Percentiles rank a stretch among this genome's conserved stretches.
Conservation (phyloP, 106 monocot genomes). For the Phalaenopsis aphrodite region DNA sequence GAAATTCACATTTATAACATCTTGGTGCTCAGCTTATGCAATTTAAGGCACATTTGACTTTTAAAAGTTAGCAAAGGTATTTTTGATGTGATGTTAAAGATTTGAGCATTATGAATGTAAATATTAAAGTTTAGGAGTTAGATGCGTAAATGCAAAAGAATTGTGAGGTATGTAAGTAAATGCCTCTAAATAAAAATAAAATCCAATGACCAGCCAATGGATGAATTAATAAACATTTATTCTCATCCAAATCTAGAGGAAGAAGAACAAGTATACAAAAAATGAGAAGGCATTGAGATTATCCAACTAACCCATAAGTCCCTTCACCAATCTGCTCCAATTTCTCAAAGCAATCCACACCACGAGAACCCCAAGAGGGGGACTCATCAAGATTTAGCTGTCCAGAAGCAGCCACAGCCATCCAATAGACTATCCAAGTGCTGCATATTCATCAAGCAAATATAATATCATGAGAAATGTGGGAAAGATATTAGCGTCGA, state of each 20-base stretch:
- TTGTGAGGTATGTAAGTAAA: too few relatives aligned
- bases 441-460: neutral
- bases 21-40: too few relatives aligned
- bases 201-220: neutral
- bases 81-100: too few relatives aligned
- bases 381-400: slow-evolving; percentile 81
- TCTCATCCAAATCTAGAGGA: neutral
- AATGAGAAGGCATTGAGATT: neutral
- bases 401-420: slow-evolving; percentile 72
- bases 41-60: too few relatives aligned
- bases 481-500: neutral
- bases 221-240: neutral
- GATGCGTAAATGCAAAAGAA: too few relatives aligned
- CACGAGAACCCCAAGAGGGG: slow-evolving; percentile 84
- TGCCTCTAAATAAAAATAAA: too few relatives aligned
- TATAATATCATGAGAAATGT: neutral
- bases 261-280: neutral
- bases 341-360: slow-evolving; percentile 94
- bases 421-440: slow-evolving; percentile 10
- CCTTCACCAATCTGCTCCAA: slow-evolving; percentile 99
- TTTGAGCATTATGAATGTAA: too few relatives aligned
- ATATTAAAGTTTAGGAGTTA: too few relatives aligned
- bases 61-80: too few relatives aligned
- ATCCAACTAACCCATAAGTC: slow-evolving; percentile 67
- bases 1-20: too few relatives aligned